phyloP scores from a whole-genome alignment of 1,284 basidiomycete species.

The Ustilago bromivora region DNA sequence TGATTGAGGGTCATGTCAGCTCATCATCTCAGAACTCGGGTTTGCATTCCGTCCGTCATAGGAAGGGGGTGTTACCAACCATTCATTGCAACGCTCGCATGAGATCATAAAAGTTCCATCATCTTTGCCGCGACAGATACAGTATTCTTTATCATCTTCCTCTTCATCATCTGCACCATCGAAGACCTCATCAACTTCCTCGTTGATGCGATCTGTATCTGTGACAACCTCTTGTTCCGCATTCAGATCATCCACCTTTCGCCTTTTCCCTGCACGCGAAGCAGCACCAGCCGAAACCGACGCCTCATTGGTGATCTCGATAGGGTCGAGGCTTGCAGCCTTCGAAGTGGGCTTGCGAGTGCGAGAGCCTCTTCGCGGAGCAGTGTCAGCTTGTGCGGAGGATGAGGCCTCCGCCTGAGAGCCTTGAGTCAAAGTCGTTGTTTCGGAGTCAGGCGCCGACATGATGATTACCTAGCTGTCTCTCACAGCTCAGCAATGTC shows the following conservation, averaged over 20 bases:
- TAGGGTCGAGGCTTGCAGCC: conserved; percentile 31
- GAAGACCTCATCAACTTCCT: conserved; percentile 30
- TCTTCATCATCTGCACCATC: conserved; percentile 25
- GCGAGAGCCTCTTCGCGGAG: conserved; percentile 31
- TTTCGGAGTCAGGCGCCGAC: conserved; percentile 22
- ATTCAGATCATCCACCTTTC: conserved; percentile 29
- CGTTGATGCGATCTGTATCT: conserved; percentile 19
- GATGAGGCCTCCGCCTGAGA: conserved; percentile 13
- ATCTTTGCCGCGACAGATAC: conserved; percentile 63
- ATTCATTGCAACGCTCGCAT: conserved; percentile 64
- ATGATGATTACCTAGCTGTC: conserved; percentile 7
- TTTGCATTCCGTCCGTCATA: neutral
- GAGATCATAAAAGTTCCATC: conserved; percentile 67
- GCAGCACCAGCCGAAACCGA: neutral
- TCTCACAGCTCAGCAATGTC: conserved; percentile 3
- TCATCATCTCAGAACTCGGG: neutral
- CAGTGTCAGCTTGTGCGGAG: conserved; percentile 2
- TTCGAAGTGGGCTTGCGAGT: conserved; percentile 34
- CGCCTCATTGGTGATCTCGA: conserved; percentile 14
- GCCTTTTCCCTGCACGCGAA: conserved; percentile 23
- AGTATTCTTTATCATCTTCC: conserved; percentile 56
- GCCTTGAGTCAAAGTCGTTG: neutral
- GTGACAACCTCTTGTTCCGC: conserved; percentile 7
- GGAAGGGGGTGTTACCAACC: conserved; percentile 49
- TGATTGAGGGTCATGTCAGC: conserved; percentile 8